These are phyloP conservation scores for Aspergillus neoniger DNA, from an alignment of 2,329 filamentous ascomycete species.

Conservation along the genomic window DNA sequence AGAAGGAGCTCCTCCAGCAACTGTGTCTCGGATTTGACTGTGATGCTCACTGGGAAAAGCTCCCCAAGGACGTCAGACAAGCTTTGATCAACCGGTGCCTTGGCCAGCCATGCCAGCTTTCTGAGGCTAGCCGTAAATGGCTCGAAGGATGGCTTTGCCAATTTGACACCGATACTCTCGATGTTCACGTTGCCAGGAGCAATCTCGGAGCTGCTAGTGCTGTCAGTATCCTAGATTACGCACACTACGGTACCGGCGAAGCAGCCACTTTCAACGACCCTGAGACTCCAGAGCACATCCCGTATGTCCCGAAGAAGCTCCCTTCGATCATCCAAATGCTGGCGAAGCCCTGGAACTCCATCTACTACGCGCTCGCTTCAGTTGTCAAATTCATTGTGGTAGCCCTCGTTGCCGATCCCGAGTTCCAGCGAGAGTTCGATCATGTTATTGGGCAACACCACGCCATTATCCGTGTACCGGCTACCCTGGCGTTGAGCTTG, in stretches of 20 bases:
- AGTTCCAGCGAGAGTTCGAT: slow-evolving; percentile 54
- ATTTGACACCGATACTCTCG: slow-evolving; percentile 38
- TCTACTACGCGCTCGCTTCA: slow-evolving; percentile 48
- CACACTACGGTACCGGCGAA: slow-evolving; percentile 32
- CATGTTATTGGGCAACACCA: slow-evolving; percentile 45
- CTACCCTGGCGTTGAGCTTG: slow-evolving; percentile 46
- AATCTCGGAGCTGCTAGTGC: slow-evolving; percentile 50
- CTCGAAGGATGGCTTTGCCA: slow-evolving; percentile 44
- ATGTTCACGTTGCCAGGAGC: slow-evolving; percentile 51
- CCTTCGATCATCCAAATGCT: slow-evolving; percentile 29
- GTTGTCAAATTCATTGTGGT: slow-evolving; percentile 53
- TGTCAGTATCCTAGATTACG: slow-evolving; percentile 35
- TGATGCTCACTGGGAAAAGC: slow-evolving; percentile 54
- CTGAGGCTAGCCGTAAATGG: slow-evolving; percentile 46
- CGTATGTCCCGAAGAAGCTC: slow-evolving; percentile 29
- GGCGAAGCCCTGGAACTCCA: slow-evolving; percentile 38
- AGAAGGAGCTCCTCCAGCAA: slow-evolving; percentile 50
- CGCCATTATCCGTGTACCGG: slow-evolving; percentile 38
- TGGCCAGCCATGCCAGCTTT: slow-evolving; percentile 45
- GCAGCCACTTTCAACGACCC: slow-evolving; percentile 25
- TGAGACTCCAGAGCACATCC: slow-evolving; percentile 32
- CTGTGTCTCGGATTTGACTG: slow-evolving; percentile 53
- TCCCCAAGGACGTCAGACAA: slow-evolving; percentile 51
- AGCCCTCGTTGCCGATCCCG: slow-evolving; percentile 54
- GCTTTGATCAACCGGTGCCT: slow-evolving; percentile 50